Conservation (phyloP, 139 green algal genomes). For the Asterochloris sp. region DNA sequence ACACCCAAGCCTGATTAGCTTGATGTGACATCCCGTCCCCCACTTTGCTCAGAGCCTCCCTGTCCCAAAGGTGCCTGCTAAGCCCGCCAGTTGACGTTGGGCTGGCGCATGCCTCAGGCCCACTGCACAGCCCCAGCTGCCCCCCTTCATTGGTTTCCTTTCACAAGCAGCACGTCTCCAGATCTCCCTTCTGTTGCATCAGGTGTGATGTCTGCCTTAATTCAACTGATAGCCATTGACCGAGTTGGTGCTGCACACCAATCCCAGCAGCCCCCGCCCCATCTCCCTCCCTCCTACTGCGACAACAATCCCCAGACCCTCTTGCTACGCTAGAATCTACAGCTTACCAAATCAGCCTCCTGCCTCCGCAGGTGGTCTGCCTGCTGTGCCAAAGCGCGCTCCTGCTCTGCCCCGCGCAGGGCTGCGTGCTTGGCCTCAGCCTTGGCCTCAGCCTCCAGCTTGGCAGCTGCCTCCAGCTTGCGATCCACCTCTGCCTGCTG, state of each 20-base stretch:
- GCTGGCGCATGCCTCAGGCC: no score
- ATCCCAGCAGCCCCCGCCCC: not conserved
- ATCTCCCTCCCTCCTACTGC: not conserved
- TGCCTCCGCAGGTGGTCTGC: not conserved
- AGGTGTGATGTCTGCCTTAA: not conserved
- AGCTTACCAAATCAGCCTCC: constrained; percentile 13
- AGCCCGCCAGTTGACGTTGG: no score
- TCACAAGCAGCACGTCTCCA: no score
- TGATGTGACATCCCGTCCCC: no score
- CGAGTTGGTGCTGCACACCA: not conserved
- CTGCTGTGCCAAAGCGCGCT: not conserved
- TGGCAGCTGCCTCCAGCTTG: constrained; percentile 13
- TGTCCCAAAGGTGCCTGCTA: no score
- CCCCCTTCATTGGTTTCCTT: no score
- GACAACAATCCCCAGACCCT: not conserved
- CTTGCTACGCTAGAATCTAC: not conserved
- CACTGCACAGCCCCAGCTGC: no score
- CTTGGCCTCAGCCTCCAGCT: constrained; percentile 9
- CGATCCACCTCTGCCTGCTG: constrained; percentile 18
- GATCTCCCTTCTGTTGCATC: no score
- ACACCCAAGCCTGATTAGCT: no score
- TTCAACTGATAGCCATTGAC: not conserved
- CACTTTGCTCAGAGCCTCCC: no score
- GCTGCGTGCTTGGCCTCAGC: constrained; percentile 9
- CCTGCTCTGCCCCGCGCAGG: not conserved